Evolutionary conservation across 441 rosid genomes (phyloP).

Genomic region (Eutrema salsugineum): DNA sequence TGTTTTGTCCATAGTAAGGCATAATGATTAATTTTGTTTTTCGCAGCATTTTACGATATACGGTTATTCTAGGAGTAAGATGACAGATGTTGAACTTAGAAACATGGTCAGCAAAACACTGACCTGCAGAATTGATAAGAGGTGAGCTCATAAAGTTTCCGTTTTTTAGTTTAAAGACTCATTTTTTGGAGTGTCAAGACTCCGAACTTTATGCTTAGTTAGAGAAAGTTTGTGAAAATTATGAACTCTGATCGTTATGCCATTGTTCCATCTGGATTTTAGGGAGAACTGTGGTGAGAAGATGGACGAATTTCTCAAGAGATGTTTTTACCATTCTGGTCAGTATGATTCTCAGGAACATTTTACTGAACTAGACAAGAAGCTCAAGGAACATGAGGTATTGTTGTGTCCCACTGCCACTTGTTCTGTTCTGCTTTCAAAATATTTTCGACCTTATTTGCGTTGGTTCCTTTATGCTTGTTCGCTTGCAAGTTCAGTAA

Average conservation of each 20-base stretch:
- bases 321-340: conserved; percentile 91
- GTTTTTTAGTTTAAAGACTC: background rate
- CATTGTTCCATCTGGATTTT: conserved; percentile 30
- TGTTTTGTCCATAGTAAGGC: background rate
- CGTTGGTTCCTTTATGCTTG: background rate
- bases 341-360: conserved; percentile 76
- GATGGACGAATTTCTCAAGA: conserved; percentile 83
- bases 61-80: conserved; percentile 89
- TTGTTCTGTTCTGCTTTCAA: no score
- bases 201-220: background rate
- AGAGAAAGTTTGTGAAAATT: background rate
- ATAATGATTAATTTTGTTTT: conserved; percentile 6
- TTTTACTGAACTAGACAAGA: conserved; percentile 67
- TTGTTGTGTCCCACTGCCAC: background rate
- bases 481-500: background rate
- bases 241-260: background rate
- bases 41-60: conserved; percentile 75
- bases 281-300: conserved; percentile 82
- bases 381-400: conserved; percentile 82
- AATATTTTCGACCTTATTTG: no score
- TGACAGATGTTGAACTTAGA: conserved; percentile 86
- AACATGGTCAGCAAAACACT: conserved; percentile 86
- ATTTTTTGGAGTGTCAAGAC: background rate
- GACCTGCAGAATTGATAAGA: conserved; percentile 86
- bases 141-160: conserved; percentile 37